Evolutionary conservation across 352 stramenopile genomes (phyloP).

Genomic region (Phytophthora rubi): DNA sequence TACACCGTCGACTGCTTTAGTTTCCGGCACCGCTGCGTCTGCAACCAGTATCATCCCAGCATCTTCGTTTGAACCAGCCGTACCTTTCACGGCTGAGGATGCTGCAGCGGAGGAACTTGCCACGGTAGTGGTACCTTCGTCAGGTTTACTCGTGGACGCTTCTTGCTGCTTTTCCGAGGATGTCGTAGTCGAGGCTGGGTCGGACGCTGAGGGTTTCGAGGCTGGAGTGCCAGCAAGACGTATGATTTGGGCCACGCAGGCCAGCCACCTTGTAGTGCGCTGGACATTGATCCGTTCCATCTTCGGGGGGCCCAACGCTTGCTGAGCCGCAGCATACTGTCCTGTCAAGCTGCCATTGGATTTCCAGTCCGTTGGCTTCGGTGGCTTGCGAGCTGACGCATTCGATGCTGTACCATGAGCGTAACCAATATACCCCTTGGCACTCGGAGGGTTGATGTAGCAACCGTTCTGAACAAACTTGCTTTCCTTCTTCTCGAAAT

Average conservation of each 20-base stretch:
- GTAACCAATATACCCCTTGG: slow-evolving; percentile 23
- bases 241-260: slow-evolving; percentile 73
- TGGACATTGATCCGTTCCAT: slow-evolving; percentile 86
- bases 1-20: slow-evolving; percentile 11
- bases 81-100: not conserved
- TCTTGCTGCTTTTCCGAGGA: not conserved
- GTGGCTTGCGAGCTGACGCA: slow-evolving; percentile 27
- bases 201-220: slow-evolving; percentile 10
- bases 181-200: not conserved
- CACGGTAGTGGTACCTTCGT: not conserved
- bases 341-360: slow-evolving; percentile 22
- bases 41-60: not conserved
- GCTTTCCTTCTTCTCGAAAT: slow-evolving; percentile 68
- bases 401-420: slow-evolving; percentile 24
- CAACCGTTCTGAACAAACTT: slow-evolving; percentile 67
- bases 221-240: slow-evolving; percentile 44
- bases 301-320: slow-evolving; percentile 57
- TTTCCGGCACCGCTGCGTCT: not conserved
- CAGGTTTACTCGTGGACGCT: not conserved
- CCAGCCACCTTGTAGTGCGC: slow-evolving; percentile 75
- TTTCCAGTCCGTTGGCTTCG: slow-evolving; percentile 27
- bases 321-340: slow-evolving; percentile 26
- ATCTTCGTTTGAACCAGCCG: slow-evolving; percentile 3
- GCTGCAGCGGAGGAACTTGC: not conserved
- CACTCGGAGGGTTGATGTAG: slow-evolving; percentile 58